Conservation (phyloP, 1,284 basidiomycete species). For the Moesziomyces aphidis region DNA sequence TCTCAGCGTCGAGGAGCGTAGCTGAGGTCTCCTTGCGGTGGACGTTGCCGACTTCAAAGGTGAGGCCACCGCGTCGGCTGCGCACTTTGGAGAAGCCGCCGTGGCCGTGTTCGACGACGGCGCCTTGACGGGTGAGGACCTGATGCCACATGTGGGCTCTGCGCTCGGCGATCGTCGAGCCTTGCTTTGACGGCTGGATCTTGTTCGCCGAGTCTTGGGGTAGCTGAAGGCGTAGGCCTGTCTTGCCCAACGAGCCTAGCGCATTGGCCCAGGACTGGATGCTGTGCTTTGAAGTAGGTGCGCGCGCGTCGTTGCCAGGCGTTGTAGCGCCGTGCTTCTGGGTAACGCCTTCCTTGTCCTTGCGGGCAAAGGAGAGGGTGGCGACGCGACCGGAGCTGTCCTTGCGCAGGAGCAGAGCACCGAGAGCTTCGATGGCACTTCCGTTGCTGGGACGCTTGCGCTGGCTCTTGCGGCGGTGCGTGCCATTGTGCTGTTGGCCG, state of each 20-base stretch:
- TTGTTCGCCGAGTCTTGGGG: slow-evolving; percentile 2
- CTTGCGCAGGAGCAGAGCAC: slow-evolving; percentile 56
- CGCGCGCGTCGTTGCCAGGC: neutral
- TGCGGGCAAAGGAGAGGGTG: slow-evolving; percentile 44
- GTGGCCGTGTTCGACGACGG: slow-evolving; percentile 23
- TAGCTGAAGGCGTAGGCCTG: slow-evolving; percentile 18
- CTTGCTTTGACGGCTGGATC: slow-evolving; percentile 1
- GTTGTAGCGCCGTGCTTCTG: neutral
- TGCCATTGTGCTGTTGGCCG: slow-evolving; percentile 6
- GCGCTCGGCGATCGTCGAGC: slow-evolving; percentile 55
- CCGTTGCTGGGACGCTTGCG: slow-evolving; percentile 53
- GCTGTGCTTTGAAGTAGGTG: slow-evolving; percentile 15
- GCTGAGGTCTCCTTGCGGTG: slow-evolving; percentile 19
- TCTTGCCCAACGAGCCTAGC: slow-evolving; percentile 16
- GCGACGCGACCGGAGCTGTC: slow-evolving; percentile 56
- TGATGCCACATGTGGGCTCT: slow-evolving; percentile 47
- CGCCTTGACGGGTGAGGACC: slow-evolving; percentile 31
- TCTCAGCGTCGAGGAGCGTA: slow-evolving; percentile 26
- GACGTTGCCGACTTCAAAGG: slow-evolving; percentile 33
- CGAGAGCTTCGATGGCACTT: slow-evolving; percentile 63
- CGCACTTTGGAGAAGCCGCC: slow-evolving; percentile 30
- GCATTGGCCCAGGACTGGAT: slow-evolving; percentile 33
- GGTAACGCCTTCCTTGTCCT: neutral
- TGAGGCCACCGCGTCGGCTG: slow-evolving; percentile 39
- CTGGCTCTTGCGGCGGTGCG: slow-evolving; percentile 18